These are phyloP conservation scores for Solioccasus polychromus DNA, from an alignment of 768 basidiomycete genomes.

Conservation along the genomic window DNA sequence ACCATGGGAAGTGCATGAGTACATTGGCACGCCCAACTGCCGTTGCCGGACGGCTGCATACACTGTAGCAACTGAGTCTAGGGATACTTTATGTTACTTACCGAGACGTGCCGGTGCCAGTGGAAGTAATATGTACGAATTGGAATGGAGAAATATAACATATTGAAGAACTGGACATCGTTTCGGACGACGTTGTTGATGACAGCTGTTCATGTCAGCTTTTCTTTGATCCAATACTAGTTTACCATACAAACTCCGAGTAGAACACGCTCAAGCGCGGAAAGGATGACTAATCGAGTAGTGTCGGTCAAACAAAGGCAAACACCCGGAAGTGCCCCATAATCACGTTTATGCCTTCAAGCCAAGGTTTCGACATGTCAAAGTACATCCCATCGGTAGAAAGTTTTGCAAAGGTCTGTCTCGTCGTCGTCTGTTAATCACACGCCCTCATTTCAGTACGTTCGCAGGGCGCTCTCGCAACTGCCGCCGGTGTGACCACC, in stretches of 20 bases:
- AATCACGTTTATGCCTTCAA: too few relatives aligned
- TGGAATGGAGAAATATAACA: too few relatives aligned
- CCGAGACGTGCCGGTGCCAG: too few relatives aligned
- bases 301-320: not conserved
- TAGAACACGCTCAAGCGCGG: too few relatives aligned
- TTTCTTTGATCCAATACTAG: too few relatives aligned
- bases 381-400: constrained; percentile 42
- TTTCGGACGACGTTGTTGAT: not conserved
- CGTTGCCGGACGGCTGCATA: not conserved
- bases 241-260: too few relatives aligned
- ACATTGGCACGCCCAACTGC: not conserved
- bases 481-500: constrained; percentile 55
- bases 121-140: too few relatives aligned
- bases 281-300: too few relatives aligned
- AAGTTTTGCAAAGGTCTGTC: constrained; percentile 41
- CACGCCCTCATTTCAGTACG: not conserved
- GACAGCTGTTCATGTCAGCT: too few relatives aligned
- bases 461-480: constrained; percentile 50
- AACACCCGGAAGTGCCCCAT: constrained; percentile 14
- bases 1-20: too few relatives aligned
- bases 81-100: too few relatives aligned
- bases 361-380: constrained; percentile 31
- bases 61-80: not conserved
- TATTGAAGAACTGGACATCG: not conserved
- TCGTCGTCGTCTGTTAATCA: not conserved